Conservation (phyloP, 2,329 filamentous ascomycete species). For the Cercospora sp. region DNA sequence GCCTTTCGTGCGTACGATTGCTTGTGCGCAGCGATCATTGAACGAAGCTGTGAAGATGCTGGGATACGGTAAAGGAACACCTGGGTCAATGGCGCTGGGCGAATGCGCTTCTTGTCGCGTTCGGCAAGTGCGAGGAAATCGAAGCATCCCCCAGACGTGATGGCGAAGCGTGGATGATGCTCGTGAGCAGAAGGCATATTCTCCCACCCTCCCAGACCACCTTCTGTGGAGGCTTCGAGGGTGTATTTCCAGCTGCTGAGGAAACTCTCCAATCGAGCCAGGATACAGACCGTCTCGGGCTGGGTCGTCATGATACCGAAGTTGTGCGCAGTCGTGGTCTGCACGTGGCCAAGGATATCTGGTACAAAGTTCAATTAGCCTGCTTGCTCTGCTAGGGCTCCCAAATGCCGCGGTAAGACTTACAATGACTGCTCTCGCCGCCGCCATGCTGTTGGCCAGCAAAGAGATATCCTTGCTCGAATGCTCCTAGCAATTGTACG, state of each 20-base stretch:
- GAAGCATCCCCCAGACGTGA: constrained; percentile 23
- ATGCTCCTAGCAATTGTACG: constrained; percentile 35
- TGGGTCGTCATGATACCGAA: constrained; percentile 25
- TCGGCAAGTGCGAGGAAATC: constrained; percentile 36
- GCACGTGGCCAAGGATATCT: constrained; percentile 35
- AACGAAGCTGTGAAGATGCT: constrained; percentile 20
- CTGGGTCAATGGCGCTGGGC: constrained; percentile 30
- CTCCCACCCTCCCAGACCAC: constrained; percentile 34
- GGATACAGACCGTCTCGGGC: constrained; percentile 29
- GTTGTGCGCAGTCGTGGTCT: constrained; percentile 21
- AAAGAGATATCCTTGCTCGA: constrained; percentile 34
- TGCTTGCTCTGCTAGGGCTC: not conserved
- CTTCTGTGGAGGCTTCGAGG: constrained; percentile 27
- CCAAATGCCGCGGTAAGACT: not conserved
- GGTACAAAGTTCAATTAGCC: constrained; percentile 8
- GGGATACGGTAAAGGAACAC: constrained; percentile 38
- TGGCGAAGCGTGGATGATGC: constrained; percentile 35
- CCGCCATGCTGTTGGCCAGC: constrained; percentile 36
- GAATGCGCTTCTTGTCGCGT: constrained; percentile 34
- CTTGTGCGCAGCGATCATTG: constrained; percentile 12
- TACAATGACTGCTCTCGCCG: constrained; percentile 28
- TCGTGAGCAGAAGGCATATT: constrained; percentile 38
- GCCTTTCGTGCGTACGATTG: constrained; percentile 6
- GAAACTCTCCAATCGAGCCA: constrained; percentile 36
- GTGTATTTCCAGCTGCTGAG: constrained; percentile 34